These are phyloP conservation scores for Aspergillus sp. DNA, from an alignment of 2,329 filamentous ascomycete genomes.

Conservation along the genomic window DNA sequence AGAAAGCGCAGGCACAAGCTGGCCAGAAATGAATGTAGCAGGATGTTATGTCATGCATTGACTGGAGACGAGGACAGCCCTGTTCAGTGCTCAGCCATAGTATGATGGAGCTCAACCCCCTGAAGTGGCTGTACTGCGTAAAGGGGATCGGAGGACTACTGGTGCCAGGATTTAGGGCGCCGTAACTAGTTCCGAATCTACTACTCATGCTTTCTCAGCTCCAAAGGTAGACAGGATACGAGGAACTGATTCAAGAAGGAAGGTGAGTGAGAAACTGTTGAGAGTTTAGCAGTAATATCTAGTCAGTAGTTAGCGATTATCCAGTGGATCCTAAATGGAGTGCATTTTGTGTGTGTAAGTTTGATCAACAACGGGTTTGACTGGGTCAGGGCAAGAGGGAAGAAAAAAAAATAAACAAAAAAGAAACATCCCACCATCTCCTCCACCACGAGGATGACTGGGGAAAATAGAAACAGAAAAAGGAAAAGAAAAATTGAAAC, in stretches of 20 bases:
- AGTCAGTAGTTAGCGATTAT: too few relatives aligned
- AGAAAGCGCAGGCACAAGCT: not conserved
- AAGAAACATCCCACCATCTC: not conserved
- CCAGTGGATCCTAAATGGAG: not conserved
- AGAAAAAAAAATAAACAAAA: not conserved
- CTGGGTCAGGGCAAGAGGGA: not conserved
- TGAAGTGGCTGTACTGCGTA: not conserved
- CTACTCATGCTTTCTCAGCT: not conserved
- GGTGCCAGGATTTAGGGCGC: not conserved
- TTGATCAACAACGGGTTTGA: not conserved
- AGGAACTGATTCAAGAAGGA: not conserved
- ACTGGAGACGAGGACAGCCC: not conserved
- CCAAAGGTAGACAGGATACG: not conserved
- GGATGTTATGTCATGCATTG: constrained; percentile 3
- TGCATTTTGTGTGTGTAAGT: not conserved
- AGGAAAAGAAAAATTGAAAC: not conserved
- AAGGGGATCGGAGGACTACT: not conserved
- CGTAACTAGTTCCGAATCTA: not conserved
- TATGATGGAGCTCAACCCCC: not conserved
- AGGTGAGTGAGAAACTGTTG: not conserved
- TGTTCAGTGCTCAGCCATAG: not conserved
- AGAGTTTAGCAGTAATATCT: not conserved
- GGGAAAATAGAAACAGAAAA: not conserved
- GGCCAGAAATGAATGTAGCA: not conserved
- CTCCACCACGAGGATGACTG: not conserved